A percentile compares a stretch with the other conserved stretches of the same genome.
These are phyloP conservation scores for Rosellinia necatrix DNA, from an alignment of 2,329 filamentous ascomycete species.

Conservation along the genomic window DNA sequence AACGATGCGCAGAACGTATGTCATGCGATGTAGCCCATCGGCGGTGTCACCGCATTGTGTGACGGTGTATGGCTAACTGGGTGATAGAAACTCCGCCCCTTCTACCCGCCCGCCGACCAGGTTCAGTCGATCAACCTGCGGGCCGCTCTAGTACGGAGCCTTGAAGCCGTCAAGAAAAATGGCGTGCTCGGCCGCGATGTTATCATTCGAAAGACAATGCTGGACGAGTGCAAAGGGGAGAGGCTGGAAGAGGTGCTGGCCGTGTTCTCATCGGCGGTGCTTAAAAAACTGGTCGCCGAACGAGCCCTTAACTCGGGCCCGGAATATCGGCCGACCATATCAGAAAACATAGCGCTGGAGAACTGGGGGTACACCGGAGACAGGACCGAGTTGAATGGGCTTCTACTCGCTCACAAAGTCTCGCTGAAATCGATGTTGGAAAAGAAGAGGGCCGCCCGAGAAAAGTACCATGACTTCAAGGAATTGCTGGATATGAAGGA, in stretches of 20 bases:
- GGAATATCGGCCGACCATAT: slow-evolving; percentile 51
- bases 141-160: slow-evolving; percentile 76
- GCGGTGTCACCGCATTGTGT: not conserved
- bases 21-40: not conserved
- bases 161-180: slow-evolving; percentile 87
- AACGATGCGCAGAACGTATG: slow-evolving; percentile 73
- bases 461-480: slow-evolving; percentile 66
- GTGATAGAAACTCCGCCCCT: slow-evolving; percentile 78
- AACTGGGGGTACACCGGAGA: slow-evolving; percentile 61
- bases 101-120: slow-evolving; percentile 89
- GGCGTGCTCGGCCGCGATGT: slow-evolving; percentile 79
- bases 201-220: slow-evolving; percentile 88
- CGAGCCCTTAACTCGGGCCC: slow-evolving; percentile 44
- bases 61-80: slow-evolving; percentile 16
- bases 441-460: slow-evolving; percentile 63
- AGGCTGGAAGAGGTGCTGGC: slow-evolving; percentile 85
- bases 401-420: slow-evolving; percentile 74
- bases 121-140: slow-evolving; percentile 90
- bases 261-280: slow-evolving; percentile 79
- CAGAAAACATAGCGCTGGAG: slow-evolving; percentile 62
- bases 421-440: slow-evolving; percentile 65
- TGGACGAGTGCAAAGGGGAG: slow-evolving; percentile 94
- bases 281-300: slow-evolving; percentile 68
- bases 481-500: slow-evolving; percentile 68
- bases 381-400: slow-evolving; percentile 61